A percentile compares a stretch with the other conserved stretches of the same genome.
Evolutionary conservation across 2,329 filamentous ascomycete genomes (phyloP).

Genomic region (Fusarium kyushuense): DNA sequence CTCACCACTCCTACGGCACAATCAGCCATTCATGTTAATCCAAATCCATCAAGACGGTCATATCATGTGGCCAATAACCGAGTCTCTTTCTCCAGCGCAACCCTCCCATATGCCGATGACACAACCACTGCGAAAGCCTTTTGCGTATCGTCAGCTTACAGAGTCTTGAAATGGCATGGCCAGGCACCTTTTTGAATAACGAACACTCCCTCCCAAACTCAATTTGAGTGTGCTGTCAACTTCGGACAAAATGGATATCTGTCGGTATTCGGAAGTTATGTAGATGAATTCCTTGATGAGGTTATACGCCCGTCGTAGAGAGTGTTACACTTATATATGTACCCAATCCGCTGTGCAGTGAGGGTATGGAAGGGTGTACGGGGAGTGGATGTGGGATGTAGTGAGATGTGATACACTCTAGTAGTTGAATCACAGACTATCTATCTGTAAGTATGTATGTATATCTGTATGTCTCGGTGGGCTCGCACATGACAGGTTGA

Average conservation of each 20-base stretch:
- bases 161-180: not conserved
- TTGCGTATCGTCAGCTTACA: conserved; percentile 20
- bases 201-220: not conserved
- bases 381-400: conserved; percentile 15
- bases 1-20: too few relatives aligned
- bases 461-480: not conserved
- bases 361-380: conserved; percentile 19
- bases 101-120: conserved; percentile 14
- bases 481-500: conserved; percentile 6
- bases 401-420: conserved; percentile 3
- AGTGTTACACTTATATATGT: conserved; percentile 6
- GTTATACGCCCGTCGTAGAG: conserved; percentile 2
- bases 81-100: not conserved
- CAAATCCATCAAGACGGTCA: not conserved
- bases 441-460: not conserved
- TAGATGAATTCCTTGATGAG: conserved; percentile 24
- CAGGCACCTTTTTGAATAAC: not conserved
- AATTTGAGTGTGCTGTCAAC: not conserved
- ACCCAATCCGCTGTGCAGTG: conserved; percentile 27
- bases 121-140: not conserved
- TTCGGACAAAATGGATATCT: conserved; percentile 25
- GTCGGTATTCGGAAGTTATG: conserved; percentile 33
- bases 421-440: not conserved
- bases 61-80: conserved; percentile 12
- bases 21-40: not conserved